A percentile compares a stretch with the other conserved stretches of the same genome.
Conservation (phyloP, 176 grass and related monocot species). For the Triticum turgidum region DNA sequence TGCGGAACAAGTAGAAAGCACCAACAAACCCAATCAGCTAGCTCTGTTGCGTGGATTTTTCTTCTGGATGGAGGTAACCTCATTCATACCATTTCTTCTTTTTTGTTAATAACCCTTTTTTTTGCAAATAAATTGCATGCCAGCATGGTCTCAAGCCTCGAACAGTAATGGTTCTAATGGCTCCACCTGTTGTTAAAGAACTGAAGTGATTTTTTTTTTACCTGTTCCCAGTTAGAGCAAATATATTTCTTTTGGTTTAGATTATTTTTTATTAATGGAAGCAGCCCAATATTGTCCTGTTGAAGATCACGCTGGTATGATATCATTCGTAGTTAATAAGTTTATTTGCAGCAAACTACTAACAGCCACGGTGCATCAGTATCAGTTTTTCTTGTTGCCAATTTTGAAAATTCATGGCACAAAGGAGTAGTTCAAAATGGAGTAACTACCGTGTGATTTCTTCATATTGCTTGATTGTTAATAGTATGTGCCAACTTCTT, state of each 20-base stretch:
- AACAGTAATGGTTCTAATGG: background rate
- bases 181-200: background rate
- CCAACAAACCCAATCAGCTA: constrained; percentile 29
- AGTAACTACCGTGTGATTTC: background rate
- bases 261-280: constrained; percentile 7
- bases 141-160: background rate
- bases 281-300: background rate
- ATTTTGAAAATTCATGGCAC: background rate
- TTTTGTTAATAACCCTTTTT: background rate
- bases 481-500: background rate
- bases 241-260: background rate
- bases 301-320: background rate
- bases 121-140: background rate
- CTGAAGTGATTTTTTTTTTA: background rate
- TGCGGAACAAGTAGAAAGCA: constrained; percentile 30
- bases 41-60: constrained; percentile 73
- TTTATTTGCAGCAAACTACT: background rate
- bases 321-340: background rate
- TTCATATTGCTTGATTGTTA: background rate
- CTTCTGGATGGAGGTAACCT: constrained; percentile 72
- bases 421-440: background rate
- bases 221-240: background rate
- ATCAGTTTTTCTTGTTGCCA: background rate
- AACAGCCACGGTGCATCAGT: background rate
- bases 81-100: background rate